Evolutionary conservation across 805 yeast species (phyloP).

Genomic region (Sporopachydermia lactativora): DNA sequence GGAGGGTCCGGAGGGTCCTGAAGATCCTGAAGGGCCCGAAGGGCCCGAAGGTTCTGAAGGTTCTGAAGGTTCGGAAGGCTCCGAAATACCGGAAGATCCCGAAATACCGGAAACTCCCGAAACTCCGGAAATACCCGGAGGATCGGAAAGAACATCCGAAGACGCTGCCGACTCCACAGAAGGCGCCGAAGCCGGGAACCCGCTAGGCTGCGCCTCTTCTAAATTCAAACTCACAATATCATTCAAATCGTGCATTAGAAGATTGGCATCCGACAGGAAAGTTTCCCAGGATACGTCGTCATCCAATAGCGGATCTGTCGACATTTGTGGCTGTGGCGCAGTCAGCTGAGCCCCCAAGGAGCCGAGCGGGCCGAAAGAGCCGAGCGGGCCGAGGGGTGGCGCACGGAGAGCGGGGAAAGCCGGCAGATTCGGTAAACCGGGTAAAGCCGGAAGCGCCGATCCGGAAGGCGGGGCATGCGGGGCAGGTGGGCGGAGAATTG

Average conservation of each 20-base stretch:
- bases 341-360: background rate
- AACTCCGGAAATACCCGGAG: too few species aligned
- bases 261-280: background rate
- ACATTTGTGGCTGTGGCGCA: background rate
- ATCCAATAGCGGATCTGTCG: background rate
- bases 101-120: too few species aligned
- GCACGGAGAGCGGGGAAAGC: background rate
- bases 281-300: background rate
- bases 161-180: background rate
- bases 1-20: too few species aligned
- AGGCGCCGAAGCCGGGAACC: background rate
- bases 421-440: background rate
- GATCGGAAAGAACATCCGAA: too few species aligned
- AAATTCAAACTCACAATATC: background rate
- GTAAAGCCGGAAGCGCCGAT: background rate
- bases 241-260: background rate
- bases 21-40: too few species aligned
- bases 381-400: too few species aligned
- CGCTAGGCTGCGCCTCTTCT: background rate
- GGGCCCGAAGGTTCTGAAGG: too few species aligned
- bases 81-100: too few species aligned
- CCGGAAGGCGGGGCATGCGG: background rate
- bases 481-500: background rate
- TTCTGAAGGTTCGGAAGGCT: too few species aligned
- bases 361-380: too few species aligned